These are phyloP conservation scores for Massariosphaeria phaeospora DNA, from an alignment of 495 filamentous ascomycete species.

Conservation along the genomic window DNA sequence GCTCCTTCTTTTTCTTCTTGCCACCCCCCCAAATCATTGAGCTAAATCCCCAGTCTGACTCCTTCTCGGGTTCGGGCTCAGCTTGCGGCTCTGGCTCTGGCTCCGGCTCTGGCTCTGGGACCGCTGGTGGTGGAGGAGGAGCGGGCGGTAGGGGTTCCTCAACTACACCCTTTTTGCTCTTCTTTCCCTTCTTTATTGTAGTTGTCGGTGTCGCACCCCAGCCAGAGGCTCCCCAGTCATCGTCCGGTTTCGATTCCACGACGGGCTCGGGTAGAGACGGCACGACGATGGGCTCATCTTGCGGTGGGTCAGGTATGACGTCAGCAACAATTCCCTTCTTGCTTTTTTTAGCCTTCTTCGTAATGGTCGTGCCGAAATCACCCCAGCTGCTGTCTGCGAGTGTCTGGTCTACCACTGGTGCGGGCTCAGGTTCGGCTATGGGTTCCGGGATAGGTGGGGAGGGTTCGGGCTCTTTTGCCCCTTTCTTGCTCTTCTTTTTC, in stretches of 20 bases:
- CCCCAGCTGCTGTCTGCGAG: conserved; percentile 13
- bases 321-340: conserved; percentile 30
- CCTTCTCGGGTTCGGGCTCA: conserved; percentile 40
- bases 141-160: conserved; percentile 17
- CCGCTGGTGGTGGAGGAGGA: conserved; percentile 22
- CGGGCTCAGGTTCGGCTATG: conserved; percentile 33
- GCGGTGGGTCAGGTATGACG: conserved; percentile 16
- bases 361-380: conserved; percentile 1
- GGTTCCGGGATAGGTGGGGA: conserved; percentile 12
- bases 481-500: conserved; percentile 29
- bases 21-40: conserved; percentile 27
- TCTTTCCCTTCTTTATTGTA: conserved; percentile 23
- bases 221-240: conserved; percentile 13
- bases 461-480: conserved; percentile 18
- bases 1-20: conserved; percentile 33
- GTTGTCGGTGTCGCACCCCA: conserved; percentile 8
- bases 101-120: conserved; percentile 26
- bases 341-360: conserved; percentile 30
- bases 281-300: conserved; percentile 22
- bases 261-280: conserved; percentile 8
- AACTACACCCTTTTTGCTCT: conserved; percentile 21
- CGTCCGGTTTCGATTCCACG: conserved; percentile 8
- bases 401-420: conserved; percentile 37
- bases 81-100: conserved; percentile 22
- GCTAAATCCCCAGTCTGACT: conserved; percentile 28